phyloP scores from a whole-genome alignment of 495 filamentous ascomycete genomes.

The Penicillium fimorum region DNA sequence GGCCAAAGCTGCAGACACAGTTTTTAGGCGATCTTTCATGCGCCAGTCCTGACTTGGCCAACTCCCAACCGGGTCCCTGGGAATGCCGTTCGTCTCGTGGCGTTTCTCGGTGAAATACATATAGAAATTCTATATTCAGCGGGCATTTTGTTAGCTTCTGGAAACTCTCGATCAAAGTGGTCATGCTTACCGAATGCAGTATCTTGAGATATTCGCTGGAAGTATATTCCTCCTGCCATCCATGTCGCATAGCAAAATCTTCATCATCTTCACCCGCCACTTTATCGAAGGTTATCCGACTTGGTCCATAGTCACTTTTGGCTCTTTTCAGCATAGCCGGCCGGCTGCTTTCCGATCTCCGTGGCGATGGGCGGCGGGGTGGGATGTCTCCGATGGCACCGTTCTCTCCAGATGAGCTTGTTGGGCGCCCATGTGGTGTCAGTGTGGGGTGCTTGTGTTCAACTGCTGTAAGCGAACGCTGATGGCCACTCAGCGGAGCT shows the following conservation, averaged over 20 bases:
- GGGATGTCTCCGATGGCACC: constrained; percentile 21
- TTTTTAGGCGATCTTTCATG: constrained; percentile 94
- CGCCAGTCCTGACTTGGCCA: constrained; percentile 87
- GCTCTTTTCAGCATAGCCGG: constrained; percentile 62
- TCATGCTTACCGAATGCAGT: constrained; percentile 53
- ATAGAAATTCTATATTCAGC: constrained; percentile 62
- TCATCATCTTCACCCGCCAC: constrained; percentile 42
- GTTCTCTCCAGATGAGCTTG: constrained; percentile 39
- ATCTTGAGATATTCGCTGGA: constrained; percentile 57
- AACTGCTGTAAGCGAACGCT: constrained; percentile 41
- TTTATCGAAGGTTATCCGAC: constrained; percentile 36
- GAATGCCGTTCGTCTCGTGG: constrained; percentile 93
- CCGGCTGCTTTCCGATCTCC: constrained; percentile 41
- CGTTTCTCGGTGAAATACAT: constrained; percentile 99
- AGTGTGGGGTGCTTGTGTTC: constrained; percentile 32
- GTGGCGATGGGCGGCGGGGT: constrained; percentile 31
- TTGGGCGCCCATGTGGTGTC: constrained; percentile 29
- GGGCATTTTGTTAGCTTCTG: constrained; percentile 14
- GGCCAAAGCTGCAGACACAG: constrained; percentile 88
- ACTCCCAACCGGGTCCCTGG: constrained; percentile 60
- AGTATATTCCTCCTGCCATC: constrained; percentile 61
- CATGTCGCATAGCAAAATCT: constrained; percentile 58
- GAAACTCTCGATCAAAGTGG: background rate
- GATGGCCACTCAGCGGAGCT: constrained; percentile 35
- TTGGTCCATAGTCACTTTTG: constrained; percentile 67